Evolutionary conservation across 805 yeast genomes (phyloP).

Genomic region (Starmerella khaoyaiensis): DNA sequence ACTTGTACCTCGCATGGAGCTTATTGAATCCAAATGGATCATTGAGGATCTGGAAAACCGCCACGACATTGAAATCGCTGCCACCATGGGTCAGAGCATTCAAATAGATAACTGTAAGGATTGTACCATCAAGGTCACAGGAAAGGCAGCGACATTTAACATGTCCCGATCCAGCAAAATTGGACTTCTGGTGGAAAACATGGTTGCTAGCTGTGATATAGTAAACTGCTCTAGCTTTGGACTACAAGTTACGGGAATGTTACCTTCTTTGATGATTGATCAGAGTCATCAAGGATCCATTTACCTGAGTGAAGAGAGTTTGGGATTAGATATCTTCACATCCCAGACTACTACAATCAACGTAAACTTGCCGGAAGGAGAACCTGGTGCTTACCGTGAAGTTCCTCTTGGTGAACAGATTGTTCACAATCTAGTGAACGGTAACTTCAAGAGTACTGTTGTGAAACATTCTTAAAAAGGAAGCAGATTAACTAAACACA

Average conservation of each 20-base stretch:
- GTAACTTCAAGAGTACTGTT: conserved; percentile 44
- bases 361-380: conserved; percentile 62
- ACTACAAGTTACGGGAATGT: conserved; percentile 66
- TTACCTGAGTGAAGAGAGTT: conserved; percentile 60
- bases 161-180: conserved; percentile 56
- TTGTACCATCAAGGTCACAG: conserved; percentile 67
- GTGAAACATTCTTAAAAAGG: conserved; percentile 16
- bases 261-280: conserved; percentile 78
- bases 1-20: conserved; percentile 48
- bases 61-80: conserved; percentile 59
- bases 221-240: conserved; percentile 74
- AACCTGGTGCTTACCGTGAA: conserved; percentile 61
- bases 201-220: conserved; percentile 77
- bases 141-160: conserved; percentile 83
- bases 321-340: conserved; percentile 66
- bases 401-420: conserved; percentile 85
- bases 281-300: conserved; percentile 77
- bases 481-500: no score
- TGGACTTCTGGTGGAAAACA: conserved; percentile 70
- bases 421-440: conserved; percentile 50
- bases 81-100: conserved; percentile 74
- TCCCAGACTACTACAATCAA: conserved; percentile 77
- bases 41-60: conserved; percentile 61
- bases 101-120: conserved; percentile 73
- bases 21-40: conserved; percentile 80